Base-by-base conservation (phyloP, 208 protist genomes). In the Leishmania braziliensis region DNA sequence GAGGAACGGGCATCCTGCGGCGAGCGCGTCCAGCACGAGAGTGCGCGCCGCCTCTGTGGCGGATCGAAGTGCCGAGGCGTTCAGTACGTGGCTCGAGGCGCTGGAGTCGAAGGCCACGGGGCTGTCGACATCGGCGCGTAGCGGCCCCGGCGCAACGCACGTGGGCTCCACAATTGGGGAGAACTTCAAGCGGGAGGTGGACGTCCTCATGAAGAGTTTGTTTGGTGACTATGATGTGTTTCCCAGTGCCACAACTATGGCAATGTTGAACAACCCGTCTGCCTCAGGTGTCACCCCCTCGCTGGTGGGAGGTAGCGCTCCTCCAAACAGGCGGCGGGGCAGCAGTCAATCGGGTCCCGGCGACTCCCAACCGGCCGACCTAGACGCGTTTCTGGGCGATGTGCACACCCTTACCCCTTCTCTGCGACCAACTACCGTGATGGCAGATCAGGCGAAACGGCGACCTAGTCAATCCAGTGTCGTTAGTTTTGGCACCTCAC, bases 101-200 rank as follows among this genome's bases (percentile, higher is more conserved):
- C 46, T 85, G 18, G 82, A 79, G 20, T 62, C 77, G 10, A 81
- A 78, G 20, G 76, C 20, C 29, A 20, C 58, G 50, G 43, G 65
- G 14, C 46, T 71, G 12, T 33, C 29, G 33, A 14, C 80, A 56
- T 77, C 69, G n/a, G 73, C 58, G 6, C n/a, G 75, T 26, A 70
- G 65, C 68, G 73, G 62, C 54, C 4, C 26, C 12, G 48, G 56
- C 8, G 33, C 53, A n/a, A 78, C 10, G 48, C 66, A 66, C n/a
- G 16, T 29, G 29, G 62, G 29, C 48, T 58, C 29, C 53, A 14
- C 68, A 16, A 53, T 86, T 39, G 71, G 80, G 58, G 76, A 83
- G 39, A 83, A 88, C 46, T 86, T 88, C 58, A 87, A 88, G 70
- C 77, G 84, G 33, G 87, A 88, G 62, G 84, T 90, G n/a, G 87